These are phyloP conservation scores for Andrographis paniculata DNA, from an alignment of 305 asterid genomes.

Conservation along the genomic window DNA sequence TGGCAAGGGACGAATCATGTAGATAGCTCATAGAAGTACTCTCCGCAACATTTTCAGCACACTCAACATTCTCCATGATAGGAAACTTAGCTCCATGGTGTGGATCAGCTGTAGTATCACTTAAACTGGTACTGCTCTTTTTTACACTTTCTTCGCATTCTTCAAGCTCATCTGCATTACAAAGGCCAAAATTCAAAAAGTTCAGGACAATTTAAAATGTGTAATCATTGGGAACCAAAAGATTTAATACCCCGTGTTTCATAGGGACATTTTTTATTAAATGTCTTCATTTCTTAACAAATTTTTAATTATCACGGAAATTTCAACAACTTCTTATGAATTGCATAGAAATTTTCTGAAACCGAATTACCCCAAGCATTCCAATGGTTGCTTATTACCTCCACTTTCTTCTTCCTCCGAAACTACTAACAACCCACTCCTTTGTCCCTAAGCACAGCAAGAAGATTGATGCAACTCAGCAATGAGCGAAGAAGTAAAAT, in stretches of 20 bases:
- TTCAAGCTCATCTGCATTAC: constrained; percentile 28
- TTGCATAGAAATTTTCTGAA: constrained; percentile 3
- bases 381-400: constrained; percentile 21
- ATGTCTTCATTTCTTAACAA: background rate
- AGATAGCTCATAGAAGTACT: constrained; percentile 16
- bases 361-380: background rate
- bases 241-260: background rate
- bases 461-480: background rate
- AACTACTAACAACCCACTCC: constrained; percentile 8
- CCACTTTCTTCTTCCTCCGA: constrained; percentile 17
- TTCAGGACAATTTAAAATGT: background rate
- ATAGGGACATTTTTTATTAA: background rate
- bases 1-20: constrained; percentile 15
- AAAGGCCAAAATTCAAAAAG: background rate
- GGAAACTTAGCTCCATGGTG: constrained; percentile 10
- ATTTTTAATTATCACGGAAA: no score
- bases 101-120: constrained; percentile 16
- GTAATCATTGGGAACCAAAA: constrained; percentile 1
- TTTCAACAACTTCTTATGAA: no score
- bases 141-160: constrained; percentile 16
- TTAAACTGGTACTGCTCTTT: constrained; percentile 11
- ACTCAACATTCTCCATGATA: constrained; percentile 28
- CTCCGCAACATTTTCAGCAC: constrained; percentile 20
- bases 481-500: no score
- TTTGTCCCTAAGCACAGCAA: constrained; percentile 16